phyloP scores from a whole-genome alignment of 2,329 filamentous ascomycete genomes.

The Hypoxylon sp. region DNA sequence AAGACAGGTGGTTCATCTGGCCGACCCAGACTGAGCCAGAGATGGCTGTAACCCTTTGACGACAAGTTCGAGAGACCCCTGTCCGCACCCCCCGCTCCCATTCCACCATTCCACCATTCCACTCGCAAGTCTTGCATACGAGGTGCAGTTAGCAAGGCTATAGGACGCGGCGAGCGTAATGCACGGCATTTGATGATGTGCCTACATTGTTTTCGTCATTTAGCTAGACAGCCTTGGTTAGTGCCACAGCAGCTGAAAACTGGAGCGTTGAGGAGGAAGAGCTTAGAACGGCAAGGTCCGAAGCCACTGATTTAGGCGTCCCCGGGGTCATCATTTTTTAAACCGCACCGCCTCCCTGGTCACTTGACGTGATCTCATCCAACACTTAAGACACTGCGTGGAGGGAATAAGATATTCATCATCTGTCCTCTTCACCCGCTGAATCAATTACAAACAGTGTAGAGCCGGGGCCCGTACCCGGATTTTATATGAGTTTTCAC shows the following conservation, averaged over 20 bases:
- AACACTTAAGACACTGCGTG: constrained; percentile 21
- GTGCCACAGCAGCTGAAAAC: constrained; percentile 30
- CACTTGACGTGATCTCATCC: constrained; percentile 37
- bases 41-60: constrained; percentile 30
- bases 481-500: constrained; percentile 27
- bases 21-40: constrained; percentile 25
- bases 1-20: constrained; percentile 31
- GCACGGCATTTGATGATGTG: constrained; percentile 25
- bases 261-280: constrained; percentile 12
- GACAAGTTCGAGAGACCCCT: constrained; percentile 34
- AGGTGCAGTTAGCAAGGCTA: constrained; percentile 29
- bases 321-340: constrained; percentile 36
- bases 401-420: neutral
- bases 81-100: constrained; percentile 22
- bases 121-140: constrained; percentile 29
- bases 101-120: constrained; percentile 2
- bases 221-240: constrained; percentile 30
- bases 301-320: constrained; percentile 40
- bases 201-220: constrained; percentile 38
- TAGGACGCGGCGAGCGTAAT: constrained; percentile 15
- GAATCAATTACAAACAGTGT: constrained; percentile 18
- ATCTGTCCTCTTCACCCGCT: constrained; percentile 19
- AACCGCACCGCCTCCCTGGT: constrained; percentile 41
- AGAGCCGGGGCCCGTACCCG: constrained; percentile 17
- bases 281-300: constrained; percentile 38